Evolutionary conservation across 164 flowering plant species (phyloP), one percentile per base, ranked within the genome.

Genomic region (Cinnamomum micranthum): DNA sequence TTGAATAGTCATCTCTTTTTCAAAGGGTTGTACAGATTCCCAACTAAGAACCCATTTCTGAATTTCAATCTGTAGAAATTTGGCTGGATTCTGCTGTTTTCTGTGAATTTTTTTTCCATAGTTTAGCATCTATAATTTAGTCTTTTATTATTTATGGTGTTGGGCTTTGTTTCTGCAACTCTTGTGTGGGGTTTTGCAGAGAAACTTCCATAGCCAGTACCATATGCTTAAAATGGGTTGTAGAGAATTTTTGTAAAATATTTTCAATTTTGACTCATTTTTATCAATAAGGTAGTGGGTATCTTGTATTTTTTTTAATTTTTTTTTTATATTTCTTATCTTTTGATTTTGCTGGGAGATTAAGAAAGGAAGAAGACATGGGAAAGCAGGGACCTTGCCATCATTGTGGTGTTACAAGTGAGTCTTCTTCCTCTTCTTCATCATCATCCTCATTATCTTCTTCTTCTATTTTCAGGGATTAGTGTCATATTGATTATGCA

Each of bases 361-460:
- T 75, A 51, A 73, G 72, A 59, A 77, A 75, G 70, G 68, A 25
- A 31, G 73, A 70, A 80, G 84, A 76, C 24, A 93, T 93, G 98
- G 98, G 97, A 75, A 92, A 93, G 84, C 93, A 93, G 68, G 98
- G 98, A 70, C 98, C 98, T 88, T 93, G 98, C 93, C 85, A 82
- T 86, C 98, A 93, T 88, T 93, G 98, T 87, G 97, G 97, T 86
- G 97, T 92, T 83, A 89, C 98, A 83, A 93, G 98, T 93, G 97
- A 90, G 98, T 87, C 47, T 76, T 73, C 15, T 14, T 74, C 55
- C 68, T 27, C 14, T 12, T n/a, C 24, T 41, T 41, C 11, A 41
- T 41, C 47, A 41, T 41, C 47, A 68, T 5, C 33, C 9, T 28
- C 41, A 20, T 50, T 41, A 51, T 65, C 41, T 47, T 47, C 47